Conservation (phyloP, 306 rosid species). For the Pachyrhizus erosus region DNA sequence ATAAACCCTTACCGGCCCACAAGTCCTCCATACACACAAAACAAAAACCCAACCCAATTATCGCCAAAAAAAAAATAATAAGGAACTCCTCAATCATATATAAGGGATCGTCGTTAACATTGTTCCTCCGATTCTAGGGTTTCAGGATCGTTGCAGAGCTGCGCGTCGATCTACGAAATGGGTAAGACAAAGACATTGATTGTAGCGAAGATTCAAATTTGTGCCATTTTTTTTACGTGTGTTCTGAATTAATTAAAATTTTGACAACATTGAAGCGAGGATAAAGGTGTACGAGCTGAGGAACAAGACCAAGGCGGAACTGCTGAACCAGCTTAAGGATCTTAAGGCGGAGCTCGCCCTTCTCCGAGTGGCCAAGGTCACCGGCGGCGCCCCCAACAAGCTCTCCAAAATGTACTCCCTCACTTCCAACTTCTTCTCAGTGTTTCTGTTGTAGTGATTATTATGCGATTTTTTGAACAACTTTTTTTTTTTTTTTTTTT, state of each 20-base stretch:
- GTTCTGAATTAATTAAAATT: neutral
- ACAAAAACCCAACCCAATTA: neutral
- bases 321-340: conserved; percentile 79
- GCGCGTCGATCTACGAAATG: conserved; percentile 43
- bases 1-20: neutral
- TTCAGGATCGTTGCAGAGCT: conserved; percentile 8
- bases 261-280: conserved; percentile 64
- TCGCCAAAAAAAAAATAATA: neutral
- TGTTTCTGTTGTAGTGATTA: neutral
- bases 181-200: conserved; percentile 31
- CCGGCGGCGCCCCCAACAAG: conserved; percentile 97
- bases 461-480: no score
- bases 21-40: neutral
- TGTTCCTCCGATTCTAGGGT: conserved; percentile 32
- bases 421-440: neutral
- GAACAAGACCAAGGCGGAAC: conserved; percentile 72
- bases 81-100: neutral
- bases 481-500: neutral
- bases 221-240: neutral
- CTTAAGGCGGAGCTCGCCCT: conserved; percentile 89
- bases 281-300: conserved; percentile 91
- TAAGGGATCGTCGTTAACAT: neutral
- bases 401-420: conserved; percentile 78
- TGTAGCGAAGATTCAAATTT: neutral
- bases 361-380: conserved; percentile 93